A percentile compares a stretch with the other conserved stretches of the same genome.
Evolutionary conservation across 139 green algal genomes (phyloP).

Genomic region (Picochlorum sp.): DNA sequence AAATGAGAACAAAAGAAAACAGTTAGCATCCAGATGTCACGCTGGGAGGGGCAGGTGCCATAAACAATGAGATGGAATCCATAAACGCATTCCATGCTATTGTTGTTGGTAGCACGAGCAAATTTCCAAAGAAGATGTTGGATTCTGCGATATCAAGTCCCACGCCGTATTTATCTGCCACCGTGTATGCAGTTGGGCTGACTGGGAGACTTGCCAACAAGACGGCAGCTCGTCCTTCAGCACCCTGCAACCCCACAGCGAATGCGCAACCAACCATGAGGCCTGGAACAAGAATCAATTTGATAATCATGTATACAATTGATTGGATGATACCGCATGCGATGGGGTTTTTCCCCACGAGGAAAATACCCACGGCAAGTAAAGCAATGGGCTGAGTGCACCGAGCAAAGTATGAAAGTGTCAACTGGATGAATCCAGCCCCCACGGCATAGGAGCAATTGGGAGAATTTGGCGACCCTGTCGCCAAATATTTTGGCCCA

Average conservation of each 20-base stretch:
- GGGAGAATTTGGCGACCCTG: slow-evolving; percentile 10
- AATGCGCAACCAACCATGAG: slow-evolving; percentile 29
- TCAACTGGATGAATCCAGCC: slow-evolving; percentile 19
- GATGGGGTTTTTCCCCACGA: slow-evolving; percentile 16
- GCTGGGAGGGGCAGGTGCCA: not conserved
- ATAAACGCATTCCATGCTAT: slow-evolving; percentile 26
- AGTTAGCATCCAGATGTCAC: not conserved
- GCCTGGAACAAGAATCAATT: slow-evolving; percentile 23
- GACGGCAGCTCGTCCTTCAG: slow-evolving; percentile 15
- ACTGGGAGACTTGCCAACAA: slow-evolving; percentile 26
- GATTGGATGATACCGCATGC: slow-evolving; percentile 8
- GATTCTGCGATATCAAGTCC: slow-evolving; percentile 11
- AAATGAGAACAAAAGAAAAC: too few relatives aligned
- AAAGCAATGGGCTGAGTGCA: slow-evolving; percentile 31
- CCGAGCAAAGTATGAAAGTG: slow-evolving; percentile 19
- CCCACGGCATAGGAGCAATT: slow-evolving; percentile 20
- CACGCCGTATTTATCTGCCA: slow-evolving; percentile 20
- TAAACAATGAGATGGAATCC: slow-evolving; percentile 19
- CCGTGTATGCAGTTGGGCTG: slow-evolving; percentile 10
- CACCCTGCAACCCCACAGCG: slow-evolving; percentile 23
- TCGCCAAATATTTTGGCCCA: slow-evolving; percentile 22
- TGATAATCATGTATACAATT: slow-evolving; percentile 25
- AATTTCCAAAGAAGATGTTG: slow-evolving; percentile 30
- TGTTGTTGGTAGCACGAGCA: slow-evolving; percentile 34
- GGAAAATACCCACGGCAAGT: slow-evolving; percentile 28